Percentiles rank a stretch among this genome's conserved stretches.
phyloP scores from a whole-genome alignment of 257 asterid genomes.

The Ophiorrhiza pumila region DNA sequence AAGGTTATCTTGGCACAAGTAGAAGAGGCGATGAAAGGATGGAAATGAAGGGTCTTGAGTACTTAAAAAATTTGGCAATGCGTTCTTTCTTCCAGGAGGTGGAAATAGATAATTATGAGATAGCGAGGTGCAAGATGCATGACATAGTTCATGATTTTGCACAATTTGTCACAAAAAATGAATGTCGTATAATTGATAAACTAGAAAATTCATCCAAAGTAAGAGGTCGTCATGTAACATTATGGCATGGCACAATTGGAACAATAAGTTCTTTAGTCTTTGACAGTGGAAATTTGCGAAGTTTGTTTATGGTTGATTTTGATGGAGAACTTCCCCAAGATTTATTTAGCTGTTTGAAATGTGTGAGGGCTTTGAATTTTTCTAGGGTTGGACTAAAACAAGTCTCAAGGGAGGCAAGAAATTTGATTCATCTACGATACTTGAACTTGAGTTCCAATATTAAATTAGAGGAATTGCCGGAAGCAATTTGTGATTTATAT shows the following conservation, averaged over 20 bases:
- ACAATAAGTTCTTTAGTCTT: not conserved
- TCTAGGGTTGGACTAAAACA: not conserved
- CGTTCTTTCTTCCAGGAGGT: slow-evolving; percentile 11
- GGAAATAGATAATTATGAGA: not conserved
- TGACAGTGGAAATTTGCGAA: not conserved
- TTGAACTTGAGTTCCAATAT: not conserved
- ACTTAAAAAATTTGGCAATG: slow-evolving; percentile 7
- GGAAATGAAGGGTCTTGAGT: too few relatives aligned
- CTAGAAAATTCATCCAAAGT: too few relatives aligned
- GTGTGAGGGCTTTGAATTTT: not conserved
- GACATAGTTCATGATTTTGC: slow-evolving; percentile 19
- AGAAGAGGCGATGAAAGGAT: too few relatives aligned
- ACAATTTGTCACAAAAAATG: not conserved
- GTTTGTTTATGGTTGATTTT: not conserved
- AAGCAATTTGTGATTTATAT: too few relatives aligned
- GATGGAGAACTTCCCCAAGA: not conserved
- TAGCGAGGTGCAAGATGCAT: slow-evolving; percentile 20
- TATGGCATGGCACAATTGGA: not conserved
- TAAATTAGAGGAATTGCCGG: not conserved
- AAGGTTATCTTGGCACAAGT: too few relatives aligned
- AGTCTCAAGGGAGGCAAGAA: not conserved
- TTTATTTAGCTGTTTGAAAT: not conserved
- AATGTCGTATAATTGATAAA: too few relatives aligned
- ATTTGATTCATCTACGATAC: slow-evolving; percentile 14
- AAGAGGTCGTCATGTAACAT: too few relatives aligned